phyloP scores from a whole-genome alignment of 2,329 filamentous ascomycete genomes.

The Lomentospora prolificans region DNA sequence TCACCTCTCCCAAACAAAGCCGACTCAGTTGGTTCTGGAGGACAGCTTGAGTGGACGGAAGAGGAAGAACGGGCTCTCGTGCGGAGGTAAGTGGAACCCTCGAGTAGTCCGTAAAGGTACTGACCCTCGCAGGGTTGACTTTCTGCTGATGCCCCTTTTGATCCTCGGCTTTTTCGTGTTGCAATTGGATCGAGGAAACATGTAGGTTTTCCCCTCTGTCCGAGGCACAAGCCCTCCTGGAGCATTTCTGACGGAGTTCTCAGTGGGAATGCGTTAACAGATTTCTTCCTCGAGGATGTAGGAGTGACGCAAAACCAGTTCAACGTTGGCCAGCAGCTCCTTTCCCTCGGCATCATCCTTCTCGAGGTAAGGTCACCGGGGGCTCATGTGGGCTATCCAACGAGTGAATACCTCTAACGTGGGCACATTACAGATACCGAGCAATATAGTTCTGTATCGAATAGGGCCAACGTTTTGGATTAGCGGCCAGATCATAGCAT shows the following conservation, averaged over 20 bases:
- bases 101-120: no score
- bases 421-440: slow-evolving; percentile 28
- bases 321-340: slow-evolving; percentile 40
- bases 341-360: slow-evolving; percentile 38
- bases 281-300: slow-evolving; percentile 39
- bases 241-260: no score
- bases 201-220: slow-evolving; percentile 19
- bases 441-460: slow-evolving; percentile 35
- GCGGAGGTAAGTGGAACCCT: slow-evolving; percentile 18
- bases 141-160: slow-evolving; percentile 33
- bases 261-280: slow-evolving; percentile 31
- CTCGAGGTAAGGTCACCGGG: slow-evolving; percentile 19
- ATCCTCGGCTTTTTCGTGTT: slow-evolving; percentile 35
- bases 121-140: slow-evolving; percentile 30
- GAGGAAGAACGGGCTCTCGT: not conserved
- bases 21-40: no score
- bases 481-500: slow-evolving; percentile 28
- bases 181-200: slow-evolving; percentile 24
- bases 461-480: slow-evolving; percentile 37
- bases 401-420: no score
- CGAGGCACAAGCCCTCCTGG: no score
- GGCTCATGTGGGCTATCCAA: not conserved
- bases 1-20: no score
- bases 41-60: not conserved
- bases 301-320: slow-evolving; percentile 39